These are phyloP conservation scores for Pythium guiyangense DNA, from an alignment of 352 stramenopile genomes.

Conservation along the genomic window DNA sequence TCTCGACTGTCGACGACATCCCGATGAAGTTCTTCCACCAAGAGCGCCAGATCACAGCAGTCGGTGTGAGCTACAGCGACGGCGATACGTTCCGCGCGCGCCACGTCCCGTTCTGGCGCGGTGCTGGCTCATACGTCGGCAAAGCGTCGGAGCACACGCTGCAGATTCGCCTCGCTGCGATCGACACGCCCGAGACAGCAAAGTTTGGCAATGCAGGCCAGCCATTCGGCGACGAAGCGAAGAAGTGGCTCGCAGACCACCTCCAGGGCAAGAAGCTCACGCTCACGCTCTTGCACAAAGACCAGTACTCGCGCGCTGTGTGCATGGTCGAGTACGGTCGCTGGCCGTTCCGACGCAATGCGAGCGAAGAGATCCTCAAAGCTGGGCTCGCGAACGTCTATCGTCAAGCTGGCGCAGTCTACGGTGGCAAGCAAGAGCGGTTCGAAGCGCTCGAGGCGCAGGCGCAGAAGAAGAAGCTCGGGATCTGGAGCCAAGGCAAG, in stretches of 20 bases:
- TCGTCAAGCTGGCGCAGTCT: slow-evolving; percentile 72
- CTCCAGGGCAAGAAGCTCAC: slow-evolving; percentile 51
- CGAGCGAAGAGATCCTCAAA: slow-evolving; percentile 79
- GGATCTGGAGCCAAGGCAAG: slow-evolving; percentile 75
- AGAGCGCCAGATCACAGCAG: slow-evolving; percentile 43
- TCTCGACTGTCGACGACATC: slow-evolving; percentile 76
- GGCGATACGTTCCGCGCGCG: slow-evolving; percentile 82
- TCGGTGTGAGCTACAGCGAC: slow-evolving; percentile 61
- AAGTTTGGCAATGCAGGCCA: slow-evolving; percentile 80
- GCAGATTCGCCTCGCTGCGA: slow-evolving; percentile 77
- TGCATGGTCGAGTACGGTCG: slow-evolving; percentile 77
- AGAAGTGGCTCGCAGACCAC: slow-evolving; percentile 51
- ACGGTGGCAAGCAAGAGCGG: slow-evolving; percentile 61
- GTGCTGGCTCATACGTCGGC: slow-evolving; percentile 33
- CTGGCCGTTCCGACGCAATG: slow-evolving; percentile 79
- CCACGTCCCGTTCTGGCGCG: slow-evolving; percentile 49
- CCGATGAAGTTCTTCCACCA: slow-evolving; percentile 67
- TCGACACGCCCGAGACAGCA: slow-evolving; percentile 82
- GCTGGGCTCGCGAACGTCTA: slow-evolving; percentile 68
- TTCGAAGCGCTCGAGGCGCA: slow-evolving; percentile 68
- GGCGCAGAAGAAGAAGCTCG: slow-evolving; percentile 54
- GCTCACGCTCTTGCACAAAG: slow-evolving; percentile 77
- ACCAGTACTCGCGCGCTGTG: slow-evolving; percentile 82
- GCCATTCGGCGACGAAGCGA: slow-evolving; percentile 76
- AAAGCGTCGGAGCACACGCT: slow-evolving; percentile 79